phyloP scores from a whole-genome alignment of 2,329 filamentous ascomycete genomes.

The Biscogniauxia marginata region DNA sequence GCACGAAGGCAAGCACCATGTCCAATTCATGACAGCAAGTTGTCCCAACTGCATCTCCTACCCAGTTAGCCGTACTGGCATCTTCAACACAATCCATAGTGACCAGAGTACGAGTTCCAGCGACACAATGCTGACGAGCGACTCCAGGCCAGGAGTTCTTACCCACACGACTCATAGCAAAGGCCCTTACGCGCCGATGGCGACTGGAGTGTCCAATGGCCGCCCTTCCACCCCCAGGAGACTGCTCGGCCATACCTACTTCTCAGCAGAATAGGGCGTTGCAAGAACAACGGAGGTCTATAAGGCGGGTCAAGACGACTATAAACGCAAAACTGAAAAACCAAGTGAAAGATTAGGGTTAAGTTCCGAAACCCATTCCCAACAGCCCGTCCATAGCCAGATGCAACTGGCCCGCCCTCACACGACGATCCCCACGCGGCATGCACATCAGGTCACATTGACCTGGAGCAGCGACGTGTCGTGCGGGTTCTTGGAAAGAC shows the following conservation, averaged over 20 bases:
- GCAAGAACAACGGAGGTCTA: conserved; percentile 47
- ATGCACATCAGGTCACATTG: conserved; percentile 50
- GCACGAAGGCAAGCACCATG: conserved; percentile 18
- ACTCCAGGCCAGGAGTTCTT: conserved; percentile 70
- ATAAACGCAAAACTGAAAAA: conserved; percentile 68
- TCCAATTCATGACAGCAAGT: conserved; percentile 26
- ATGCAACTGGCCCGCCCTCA: conserved; percentile 40
- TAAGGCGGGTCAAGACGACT: conserved; percentile 69
- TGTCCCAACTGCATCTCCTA: conserved; percentile 30
- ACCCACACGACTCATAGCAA: conserved; percentile 73
- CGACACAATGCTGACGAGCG: conserved; percentile 70
- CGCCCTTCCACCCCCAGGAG: conserved; percentile 46
- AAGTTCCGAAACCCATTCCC: conserved; percentile 81
- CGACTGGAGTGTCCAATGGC: conserved; percentile 57
- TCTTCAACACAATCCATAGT: conserved; percentile 30
- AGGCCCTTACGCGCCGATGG: conserved; percentile 53
- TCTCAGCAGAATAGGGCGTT: conserved; percentile 49
- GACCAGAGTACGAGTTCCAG: conserved; percentile 62
- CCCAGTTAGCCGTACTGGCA: conserved; percentile 19
- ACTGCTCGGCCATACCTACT: conserved; percentile 40
- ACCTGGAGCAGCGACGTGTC: conserved; percentile 62
- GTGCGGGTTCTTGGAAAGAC: conserved; percentile 32
- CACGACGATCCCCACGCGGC: conserved; percentile 48
- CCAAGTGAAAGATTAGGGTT: conserved; percentile 87
- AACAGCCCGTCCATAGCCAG: conserved; percentile 35